These are phyloP conservation scores for Poteriospumella lacustris DNA, from an alignment of 108 stramenopile genomes.

Conservation along the genomic window DNA sequence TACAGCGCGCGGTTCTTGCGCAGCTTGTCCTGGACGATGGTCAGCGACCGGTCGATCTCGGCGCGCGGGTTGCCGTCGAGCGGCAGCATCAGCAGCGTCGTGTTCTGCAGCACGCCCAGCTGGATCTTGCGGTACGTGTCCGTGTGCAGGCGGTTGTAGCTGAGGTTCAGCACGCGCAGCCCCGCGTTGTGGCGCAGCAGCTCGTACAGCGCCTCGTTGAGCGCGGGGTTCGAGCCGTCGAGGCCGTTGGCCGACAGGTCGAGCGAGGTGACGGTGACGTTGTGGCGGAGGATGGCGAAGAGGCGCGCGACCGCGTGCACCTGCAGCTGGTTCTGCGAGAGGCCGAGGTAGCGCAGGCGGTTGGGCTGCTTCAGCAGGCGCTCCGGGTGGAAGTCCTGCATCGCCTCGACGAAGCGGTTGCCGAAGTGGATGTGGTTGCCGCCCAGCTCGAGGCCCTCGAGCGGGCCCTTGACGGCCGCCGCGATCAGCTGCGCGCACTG, in stretches of 20 bases:
- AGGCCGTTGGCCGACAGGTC: slow-evolving; percentile 13
- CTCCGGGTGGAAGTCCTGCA: not conserved
- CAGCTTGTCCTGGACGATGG: not conserved
- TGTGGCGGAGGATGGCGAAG: not conserved
- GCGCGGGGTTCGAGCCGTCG: not conserved
- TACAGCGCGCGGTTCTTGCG: not conserved
- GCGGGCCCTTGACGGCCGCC: not conserved
- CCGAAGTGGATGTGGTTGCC: slow-evolving; percentile 9
- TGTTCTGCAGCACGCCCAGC: slow-evolving; percentile 13
- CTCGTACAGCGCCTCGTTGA: not conserved
- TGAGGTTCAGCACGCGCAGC: not conserved
- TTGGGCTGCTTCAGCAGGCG: not conserved
- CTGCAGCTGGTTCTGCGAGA: not conserved
- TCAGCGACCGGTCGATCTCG: not conserved
- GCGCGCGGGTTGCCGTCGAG: not conserved
- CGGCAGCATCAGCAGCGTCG: slow-evolving; percentile 4
- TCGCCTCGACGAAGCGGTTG: not conserved
- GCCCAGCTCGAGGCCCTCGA: slow-evolving; percentile 20
- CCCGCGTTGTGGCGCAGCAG: not conserved
- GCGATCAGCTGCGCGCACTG: not conserved
- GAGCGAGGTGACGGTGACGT: not conserved
- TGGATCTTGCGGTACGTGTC: not conserved
- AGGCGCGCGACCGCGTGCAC: not conserved
- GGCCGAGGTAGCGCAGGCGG: slow-evolving; percentile 2
- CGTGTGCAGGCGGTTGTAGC: not conserved